phyloP scores from a whole-genome alignment of 2,329 filamentous ascomycete genomes.

The Pseudogymnoascus sp. region DNA sequence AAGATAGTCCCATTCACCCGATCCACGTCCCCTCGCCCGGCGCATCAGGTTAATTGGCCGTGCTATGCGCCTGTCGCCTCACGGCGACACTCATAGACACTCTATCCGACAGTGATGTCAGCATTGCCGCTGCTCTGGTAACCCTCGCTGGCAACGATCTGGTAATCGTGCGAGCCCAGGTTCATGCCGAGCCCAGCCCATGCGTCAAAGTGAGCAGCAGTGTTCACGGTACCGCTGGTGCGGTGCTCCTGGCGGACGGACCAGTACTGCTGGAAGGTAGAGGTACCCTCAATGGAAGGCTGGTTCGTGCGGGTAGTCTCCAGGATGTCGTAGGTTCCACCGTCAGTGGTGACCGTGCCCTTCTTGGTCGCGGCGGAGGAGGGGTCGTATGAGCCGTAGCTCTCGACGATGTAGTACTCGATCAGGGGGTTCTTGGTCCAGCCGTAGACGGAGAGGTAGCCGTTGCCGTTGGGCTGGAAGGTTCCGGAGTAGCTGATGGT shows the following conservation, averaged over 20 bases:
- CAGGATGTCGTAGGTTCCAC: conserved; percentile 42
- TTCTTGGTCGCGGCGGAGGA: conserved; percentile 39
- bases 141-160: conserved; percentile 47
- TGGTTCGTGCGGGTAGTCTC: conserved; percentile 30
- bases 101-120: conserved; percentile 36
- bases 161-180: conserved; percentile 43
- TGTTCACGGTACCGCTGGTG: conserved; percentile 41
- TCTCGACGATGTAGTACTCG: conserved; percentile 53
- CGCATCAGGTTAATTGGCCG: not conserved
- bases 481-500: conserved; percentile 36
- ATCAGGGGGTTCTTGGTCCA: conserved; percentile 46
- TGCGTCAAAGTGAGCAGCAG: conserved; percentile 43
- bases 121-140: conserved; percentile 42
- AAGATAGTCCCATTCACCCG: not conserved
- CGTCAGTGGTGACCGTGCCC: conserved; percentile 45
- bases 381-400: conserved; percentile 43
- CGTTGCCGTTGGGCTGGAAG: conserved; percentile 36
- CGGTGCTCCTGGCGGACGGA: conserved; percentile 43
- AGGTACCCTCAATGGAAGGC: conserved; percentile 37
- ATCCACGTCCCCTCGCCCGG: not conserved
- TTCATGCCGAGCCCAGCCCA: conserved; percentile 39
- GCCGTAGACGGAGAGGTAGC: conserved; percentile 51
- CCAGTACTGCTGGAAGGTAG: conserved; percentile 46
- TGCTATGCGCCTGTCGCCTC: not conserved
- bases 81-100: not conserved